Evolutionary conservation across 345 rosid genomes (phyloP).

Genomic region (Eucalyptus albens): DNA sequence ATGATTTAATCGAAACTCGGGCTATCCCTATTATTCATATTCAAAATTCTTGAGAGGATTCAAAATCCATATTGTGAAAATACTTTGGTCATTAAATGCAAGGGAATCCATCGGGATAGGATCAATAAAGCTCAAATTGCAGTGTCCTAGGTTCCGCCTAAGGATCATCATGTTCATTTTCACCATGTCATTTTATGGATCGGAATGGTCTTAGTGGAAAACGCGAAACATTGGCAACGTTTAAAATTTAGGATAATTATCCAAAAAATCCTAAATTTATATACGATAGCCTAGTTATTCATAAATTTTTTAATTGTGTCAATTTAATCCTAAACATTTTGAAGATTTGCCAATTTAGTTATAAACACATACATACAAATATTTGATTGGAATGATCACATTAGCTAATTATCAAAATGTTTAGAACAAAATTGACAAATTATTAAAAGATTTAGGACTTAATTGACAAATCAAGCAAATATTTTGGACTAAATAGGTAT

Average conservation of each 20-base stretch:
- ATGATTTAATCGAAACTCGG: neutral
- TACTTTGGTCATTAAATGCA: neutral
- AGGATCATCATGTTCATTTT: neutral
- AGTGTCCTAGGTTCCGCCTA: neutral
- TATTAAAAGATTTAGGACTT: too few species aligned
- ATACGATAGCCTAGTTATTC: accelerated
- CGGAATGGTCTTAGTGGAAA: neutral
- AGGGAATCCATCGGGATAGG: neutral
- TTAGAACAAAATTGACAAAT: accelerated
- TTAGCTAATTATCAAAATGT: accelerated
- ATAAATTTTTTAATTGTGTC: accelerated
- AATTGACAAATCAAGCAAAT: accelerated
- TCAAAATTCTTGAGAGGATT: neutral
- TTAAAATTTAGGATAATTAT: too few species aligned
- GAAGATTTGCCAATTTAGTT: accelerated
- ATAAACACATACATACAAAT: too few species aligned
- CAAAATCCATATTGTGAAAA: neutral
- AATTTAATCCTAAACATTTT: accelerated
- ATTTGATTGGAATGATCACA: accelerated
- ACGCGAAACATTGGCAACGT: accelerated
- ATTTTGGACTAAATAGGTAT: accelerated
- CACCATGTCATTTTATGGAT: too few species aligned
- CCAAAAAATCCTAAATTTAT: accelerated
- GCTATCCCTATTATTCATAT: neutral
- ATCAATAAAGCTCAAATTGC: neutral